Evolutionary conservation across 352 stramenopile species (phyloP).

Genomic region (Phytophthora pisi): DNA sequence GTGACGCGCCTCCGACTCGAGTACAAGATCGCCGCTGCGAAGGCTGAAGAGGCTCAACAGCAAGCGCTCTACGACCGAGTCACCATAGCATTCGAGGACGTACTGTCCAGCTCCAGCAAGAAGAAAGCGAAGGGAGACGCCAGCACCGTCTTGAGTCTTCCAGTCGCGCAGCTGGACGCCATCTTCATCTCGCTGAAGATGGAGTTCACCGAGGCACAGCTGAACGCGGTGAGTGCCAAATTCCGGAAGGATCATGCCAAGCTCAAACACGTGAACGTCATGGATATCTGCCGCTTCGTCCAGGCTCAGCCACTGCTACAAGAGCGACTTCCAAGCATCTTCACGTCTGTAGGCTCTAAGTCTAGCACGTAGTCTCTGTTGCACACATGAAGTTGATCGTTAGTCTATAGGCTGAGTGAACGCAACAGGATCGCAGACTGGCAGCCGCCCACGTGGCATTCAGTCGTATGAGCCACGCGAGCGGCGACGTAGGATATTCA

Average conservation of each 20-base stretch:
- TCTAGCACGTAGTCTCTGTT: neutral
- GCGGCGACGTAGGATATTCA: slow-evolving; percentile 28
- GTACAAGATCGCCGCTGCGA: slow-evolving; percentile 50
- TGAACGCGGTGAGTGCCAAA: slow-evolving; percentile 26
- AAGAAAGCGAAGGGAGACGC: slow-evolving; percentile 27
- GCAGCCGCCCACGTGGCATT: slow-evolving; percentile 7
- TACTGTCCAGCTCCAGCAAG: slow-evolving; percentile 14
- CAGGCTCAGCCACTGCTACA: slow-evolving; percentile 43
- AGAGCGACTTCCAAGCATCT: slow-evolving; percentile 20
- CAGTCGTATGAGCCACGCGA: slow-evolving; percentile 9
- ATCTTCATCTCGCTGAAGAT: slow-evolving; percentile 50
- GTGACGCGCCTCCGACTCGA: slow-evolving; percentile 54
- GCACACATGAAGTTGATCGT: neutral
- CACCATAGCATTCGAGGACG: slow-evolving; percentile 45
- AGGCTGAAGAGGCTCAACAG: slow-evolving; percentile 53
- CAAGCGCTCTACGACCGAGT: slow-evolving; percentile 59
- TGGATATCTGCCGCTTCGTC: slow-evolving; percentile 66
- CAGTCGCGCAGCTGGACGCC: slow-evolving; percentile 44
- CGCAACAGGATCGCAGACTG: neutral
- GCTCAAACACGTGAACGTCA: slow-evolving; percentile 59
- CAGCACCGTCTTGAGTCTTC: slow-evolving; percentile 44
- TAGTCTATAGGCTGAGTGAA: neutral
- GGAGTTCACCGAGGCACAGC: slow-evolving; percentile 37
- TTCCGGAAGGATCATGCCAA: slow-evolving; percentile 50
- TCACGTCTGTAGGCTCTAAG: slow-evolving; percentile 3